A percentile compares a stretch with the other conserved stretches of the same genome.
phyloP scores from a whole-genome alignment of 306 rosid genomes.

The Cercis canadensis region DNA sequence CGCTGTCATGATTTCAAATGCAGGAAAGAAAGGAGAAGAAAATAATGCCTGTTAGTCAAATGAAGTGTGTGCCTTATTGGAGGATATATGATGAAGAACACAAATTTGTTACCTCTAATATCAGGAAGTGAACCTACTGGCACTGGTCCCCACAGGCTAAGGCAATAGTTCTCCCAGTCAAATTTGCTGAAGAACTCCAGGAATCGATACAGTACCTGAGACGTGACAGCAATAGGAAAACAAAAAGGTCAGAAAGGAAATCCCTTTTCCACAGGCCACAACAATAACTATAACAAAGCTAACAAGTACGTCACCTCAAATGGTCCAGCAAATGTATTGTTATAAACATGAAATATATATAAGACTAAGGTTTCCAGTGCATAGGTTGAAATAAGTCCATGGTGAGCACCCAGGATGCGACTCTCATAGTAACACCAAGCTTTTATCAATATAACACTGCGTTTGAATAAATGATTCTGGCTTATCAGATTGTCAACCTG shows the following conservation, averaged over 20 bases:
- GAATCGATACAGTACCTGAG: constrained; percentile 80
- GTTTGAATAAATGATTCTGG: constrained; percentile 76
- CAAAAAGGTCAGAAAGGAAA: not conserved
- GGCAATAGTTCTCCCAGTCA: constrained; percentile 88
- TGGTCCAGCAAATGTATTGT: constrained; percentile 71
- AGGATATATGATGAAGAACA: constrained; percentile 6
- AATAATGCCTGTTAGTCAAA: constrained; percentile 16
- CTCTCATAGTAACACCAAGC: constrained; percentile 97
- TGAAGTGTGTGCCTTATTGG: not conserved
- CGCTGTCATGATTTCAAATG: constrained; percentile 49
- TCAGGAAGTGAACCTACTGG: constrained; percentile 70
- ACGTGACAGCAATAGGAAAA: constrained; percentile 12
- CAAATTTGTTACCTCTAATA: constrained; percentile 56
- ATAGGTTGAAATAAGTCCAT: constrained; percentile 84
- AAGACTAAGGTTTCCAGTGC: constrained; percentile 85
- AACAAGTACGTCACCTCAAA: constrained; percentile 68
- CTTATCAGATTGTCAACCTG: constrained; percentile 68
- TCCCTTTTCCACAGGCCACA: constrained; percentile 2
- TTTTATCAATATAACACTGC: constrained; percentile 80
- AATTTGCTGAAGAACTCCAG: constrained; percentile 83
- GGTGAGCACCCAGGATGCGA: constrained; percentile 83
- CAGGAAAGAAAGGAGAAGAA: constrained; percentile 11
- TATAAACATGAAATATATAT: constrained; percentile 74
- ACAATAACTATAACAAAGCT: constrained; percentile 18
- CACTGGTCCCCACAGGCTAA: constrained; percentile 90